Percentiles rank a stretch among this genome's conserved stretches.
Conservation (phyloP, 1,284 basidiomycete species). For the Calocybe gambosa region DNA sequence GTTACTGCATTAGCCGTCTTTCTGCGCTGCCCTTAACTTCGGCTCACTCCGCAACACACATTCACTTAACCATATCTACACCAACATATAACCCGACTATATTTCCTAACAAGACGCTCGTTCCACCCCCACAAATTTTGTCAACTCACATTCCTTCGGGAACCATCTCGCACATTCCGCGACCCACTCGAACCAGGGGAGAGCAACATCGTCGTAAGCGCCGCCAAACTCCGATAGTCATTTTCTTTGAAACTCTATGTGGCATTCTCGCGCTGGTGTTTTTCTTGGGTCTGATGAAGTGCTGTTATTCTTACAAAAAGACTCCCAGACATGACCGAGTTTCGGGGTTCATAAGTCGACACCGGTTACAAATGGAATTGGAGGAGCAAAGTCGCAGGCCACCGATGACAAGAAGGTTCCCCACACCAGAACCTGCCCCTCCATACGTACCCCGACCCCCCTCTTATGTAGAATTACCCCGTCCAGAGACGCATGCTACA, state of each 20-base stretch:
- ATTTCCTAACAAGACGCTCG: conserved; percentile 2
- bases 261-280: conserved; percentile 32
- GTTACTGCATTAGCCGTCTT: conserved; percentile 10
- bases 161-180: conserved; percentile 1
- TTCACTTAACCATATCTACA: conserved; percentile 9
- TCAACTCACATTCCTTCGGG: conserved; percentile 11
- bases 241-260: conserved; percentile 43
- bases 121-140: not conserved
- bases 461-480: conserved; percentile 19
- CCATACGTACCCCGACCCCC: conserved; percentile 43
- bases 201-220: conserved; percentile 2
- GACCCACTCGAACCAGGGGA: conserved; percentile 5
- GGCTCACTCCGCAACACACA: conserved; percentile 3
- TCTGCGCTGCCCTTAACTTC: conserved; percentile 16
- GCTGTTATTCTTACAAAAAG: conserved; percentile 35
- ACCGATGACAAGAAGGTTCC: conserved; percentile 21
- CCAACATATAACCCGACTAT: conserved; percentile 3
- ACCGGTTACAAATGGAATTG: conserved; percentile 47
- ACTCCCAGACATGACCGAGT: conserved; percentile 43
- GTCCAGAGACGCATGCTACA: not conserved
- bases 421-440: conserved; percentile 31
- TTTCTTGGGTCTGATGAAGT: conserved; percentile 32
- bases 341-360: conserved; percentile 34
- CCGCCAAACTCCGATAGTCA: conserved; percentile 25
- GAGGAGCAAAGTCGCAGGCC: conserved; percentile 33